phyloP scores from a whole-genome alignment of 352 stramenopile species.

The Phytophthora citrophthora region DNA sequence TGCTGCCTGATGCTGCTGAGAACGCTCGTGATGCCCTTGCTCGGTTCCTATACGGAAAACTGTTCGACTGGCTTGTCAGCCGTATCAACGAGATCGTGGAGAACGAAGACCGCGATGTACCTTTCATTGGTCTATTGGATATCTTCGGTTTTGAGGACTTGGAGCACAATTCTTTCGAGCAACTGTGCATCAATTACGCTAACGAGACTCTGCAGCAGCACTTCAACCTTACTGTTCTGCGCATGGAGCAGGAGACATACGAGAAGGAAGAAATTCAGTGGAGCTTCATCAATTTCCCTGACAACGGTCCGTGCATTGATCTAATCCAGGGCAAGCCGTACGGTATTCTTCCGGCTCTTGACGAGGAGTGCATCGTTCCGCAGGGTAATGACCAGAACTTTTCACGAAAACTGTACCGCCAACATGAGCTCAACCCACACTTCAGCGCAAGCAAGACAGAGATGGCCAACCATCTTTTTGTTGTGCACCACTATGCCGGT shows the following conservation, averaged over 20 bases:
- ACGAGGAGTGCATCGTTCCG: constrained; percentile 92
- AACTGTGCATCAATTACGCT: constrained; percentile 95
- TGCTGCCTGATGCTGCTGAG: constrained; percentile 71
- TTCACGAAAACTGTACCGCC: constrained; percentile 78
- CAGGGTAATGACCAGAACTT: constrained; percentile 90
- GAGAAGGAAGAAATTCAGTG: constrained; percentile 88
- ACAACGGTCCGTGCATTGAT: constrained; percentile 92
- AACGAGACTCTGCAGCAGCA: constrained; percentile 95
- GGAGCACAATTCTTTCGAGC: constrained; percentile 94
- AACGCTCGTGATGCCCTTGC: constrained; percentile 94
- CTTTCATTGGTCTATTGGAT: constrained; percentile 85
- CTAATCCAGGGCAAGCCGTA: constrained; percentile 88
- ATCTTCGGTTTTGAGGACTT: constrained; percentile 92
- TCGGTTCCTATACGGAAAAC: constrained; percentile 94
- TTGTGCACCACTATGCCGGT: constrained; percentile 93
- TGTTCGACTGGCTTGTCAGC: constrained; percentile 94
- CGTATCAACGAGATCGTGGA: constrained; percentile 90
- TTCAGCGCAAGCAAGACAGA: constrained; percentile 82
- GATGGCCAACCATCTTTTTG: constrained; percentile 81
- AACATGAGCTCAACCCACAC: constrained; percentile 72
- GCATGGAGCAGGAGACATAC: constrained; percentile 90
- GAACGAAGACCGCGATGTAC: constrained; percentile 51
- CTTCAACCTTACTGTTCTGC: constrained; percentile 91
- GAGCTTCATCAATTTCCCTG: constrained; percentile 91
- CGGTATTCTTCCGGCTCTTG: constrained; percentile 83